Evolutionary conservation across 139 green algal species (phyloP), one percentile per base, ranked within the genome.

Genomic region (Chlamydomonas asymmetrica): DNA sequence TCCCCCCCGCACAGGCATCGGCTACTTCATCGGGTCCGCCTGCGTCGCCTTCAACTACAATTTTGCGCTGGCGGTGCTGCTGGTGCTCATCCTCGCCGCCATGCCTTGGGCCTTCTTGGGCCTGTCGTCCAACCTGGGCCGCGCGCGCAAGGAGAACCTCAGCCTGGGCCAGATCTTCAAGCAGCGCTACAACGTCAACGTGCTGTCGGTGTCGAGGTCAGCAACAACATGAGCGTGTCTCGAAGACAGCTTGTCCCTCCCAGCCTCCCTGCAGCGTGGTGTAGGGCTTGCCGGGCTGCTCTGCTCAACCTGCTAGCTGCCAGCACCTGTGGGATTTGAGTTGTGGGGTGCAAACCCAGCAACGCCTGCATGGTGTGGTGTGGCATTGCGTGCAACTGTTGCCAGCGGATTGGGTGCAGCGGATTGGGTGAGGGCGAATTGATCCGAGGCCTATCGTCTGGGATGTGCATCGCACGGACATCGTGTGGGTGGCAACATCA

Each of bases 21-120:
- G 92, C 37, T 97, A 97, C 85, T 95, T 97, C 73, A 48, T 96
- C n/a, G 92, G 92, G 7, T 83, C 92, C 5, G 92, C 86, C 22
- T 70, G 83, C 29, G 57, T 97, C 32, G 66, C 82, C 5, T 83
- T 89, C 71, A 92, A 84, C 84, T 96, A 96, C 83, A 84, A 91
- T 68, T 78, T 90, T 50, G 80, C 89, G 3, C 62, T 97, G 35
- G 84, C 63, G 23, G 70, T 96, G 29, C 80, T 94, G 62, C 48
- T 88, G 39, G 73, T 71, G 61, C 63, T 96, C 48, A 88, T 97
- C 57, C 18, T 87, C 18, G 65, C 84, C 0, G 93, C 91, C 52
- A 78, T 93, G 66, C 93, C 93, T n/a, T 96, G 88, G 79, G 92
- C 89, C 0, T n/a, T 80, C 6, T 13, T 87, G 34, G 72, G 87